A percentile compares a stretch with the other conserved stretches of the same genome.
phyloP scores from a whole-genome alignment of 208 protist genomes.

The Phytomonas francai region DNA sequence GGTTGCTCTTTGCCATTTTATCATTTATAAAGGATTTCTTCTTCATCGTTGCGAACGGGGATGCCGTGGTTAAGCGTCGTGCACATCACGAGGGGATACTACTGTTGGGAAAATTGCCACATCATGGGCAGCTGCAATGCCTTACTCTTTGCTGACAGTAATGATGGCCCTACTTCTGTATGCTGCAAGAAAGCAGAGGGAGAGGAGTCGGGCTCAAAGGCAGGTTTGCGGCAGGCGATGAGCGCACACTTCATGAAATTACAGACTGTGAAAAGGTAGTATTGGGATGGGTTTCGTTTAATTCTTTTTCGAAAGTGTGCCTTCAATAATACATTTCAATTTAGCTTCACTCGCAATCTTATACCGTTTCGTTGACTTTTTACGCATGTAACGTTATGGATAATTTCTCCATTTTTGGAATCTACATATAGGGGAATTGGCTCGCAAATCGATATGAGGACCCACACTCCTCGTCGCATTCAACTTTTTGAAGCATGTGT shows the following conservation, averaged over 20 bases:
- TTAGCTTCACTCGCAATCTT: too few relatives aligned
- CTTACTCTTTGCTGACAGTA: conserved; percentile 25
- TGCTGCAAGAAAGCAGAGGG: background rate
- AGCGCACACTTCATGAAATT: background rate
- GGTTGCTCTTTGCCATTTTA: conserved; percentile 58
- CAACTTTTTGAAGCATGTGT: background rate
- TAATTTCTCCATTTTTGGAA: background rate
- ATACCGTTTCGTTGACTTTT: too few relatives aligned
- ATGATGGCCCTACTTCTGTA: background rate
- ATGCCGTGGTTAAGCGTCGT: conserved; percentile 37
- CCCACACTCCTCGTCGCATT: background rate
- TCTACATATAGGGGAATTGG: background rate
- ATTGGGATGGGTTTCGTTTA: background rate
- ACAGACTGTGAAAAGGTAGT: background rate
- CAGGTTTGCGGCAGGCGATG: background rate
- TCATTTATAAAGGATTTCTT: conserved; percentile 37
- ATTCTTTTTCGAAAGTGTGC: background rate
- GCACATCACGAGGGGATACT: conserved; percentile 34
- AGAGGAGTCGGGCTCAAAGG: background rate
- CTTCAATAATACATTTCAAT: conserved; percentile 8
- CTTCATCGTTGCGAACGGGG: conserved; percentile 49
- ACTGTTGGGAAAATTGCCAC: conserved; percentile 27
- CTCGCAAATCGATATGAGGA: background rate
- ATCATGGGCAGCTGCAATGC: conserved; percentile 24
- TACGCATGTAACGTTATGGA: too few relatives aligned